A percentile compares a stretch with the other conserved stretches of the same genome.
Conservation (phyloP, 805 yeast species). For the Candida nemodendra region DNA sequence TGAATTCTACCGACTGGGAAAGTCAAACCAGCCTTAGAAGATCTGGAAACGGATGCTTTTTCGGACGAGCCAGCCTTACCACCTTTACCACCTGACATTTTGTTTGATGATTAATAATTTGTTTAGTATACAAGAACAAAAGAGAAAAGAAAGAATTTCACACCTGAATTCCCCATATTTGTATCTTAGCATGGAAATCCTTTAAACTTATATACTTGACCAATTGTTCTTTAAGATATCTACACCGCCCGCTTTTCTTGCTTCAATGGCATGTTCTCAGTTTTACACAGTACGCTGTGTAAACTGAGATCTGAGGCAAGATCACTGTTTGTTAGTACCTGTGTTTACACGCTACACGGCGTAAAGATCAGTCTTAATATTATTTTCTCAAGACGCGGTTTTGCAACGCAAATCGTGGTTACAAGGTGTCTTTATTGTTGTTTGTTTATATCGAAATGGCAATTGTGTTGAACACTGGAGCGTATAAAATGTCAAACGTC, state of each 20-base stretch:
- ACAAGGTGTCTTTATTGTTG: background rate
- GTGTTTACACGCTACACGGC: constrained; percentile 2
- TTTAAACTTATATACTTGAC: background rate
- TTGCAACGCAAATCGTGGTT: constrained; percentile 1
- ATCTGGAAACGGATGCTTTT: constrained; percentile 96
- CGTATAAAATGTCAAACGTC: constrained; percentile 4
- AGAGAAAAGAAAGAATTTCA: background rate
- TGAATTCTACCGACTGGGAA: constrained; percentile 99
- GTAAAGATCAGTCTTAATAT: constrained; percentile 4
- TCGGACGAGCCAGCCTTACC: constrained; percentile 94
- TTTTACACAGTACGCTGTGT: background rate
- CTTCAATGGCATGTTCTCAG: background rate
- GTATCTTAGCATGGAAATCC: background rate
- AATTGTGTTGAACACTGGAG: too few species aligned
- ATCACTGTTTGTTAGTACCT: constrained; percentile 1
- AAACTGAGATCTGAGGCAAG: background rate
- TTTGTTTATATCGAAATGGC: too few species aligned
- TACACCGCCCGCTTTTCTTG: background rate
- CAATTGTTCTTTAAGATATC: background rate
- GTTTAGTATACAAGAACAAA: constrained; percentile 7
- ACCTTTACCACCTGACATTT: constrained; percentile 73
- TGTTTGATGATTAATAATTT: constrained; percentile 9
- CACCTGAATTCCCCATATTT: too few species aligned
- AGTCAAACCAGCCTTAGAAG: constrained; percentile 97
- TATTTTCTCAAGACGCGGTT: background rate